Base-by-base conservation (phyloP, 164 flowering plant genomes). In the grape (Vitis vinifera) region DNA sequence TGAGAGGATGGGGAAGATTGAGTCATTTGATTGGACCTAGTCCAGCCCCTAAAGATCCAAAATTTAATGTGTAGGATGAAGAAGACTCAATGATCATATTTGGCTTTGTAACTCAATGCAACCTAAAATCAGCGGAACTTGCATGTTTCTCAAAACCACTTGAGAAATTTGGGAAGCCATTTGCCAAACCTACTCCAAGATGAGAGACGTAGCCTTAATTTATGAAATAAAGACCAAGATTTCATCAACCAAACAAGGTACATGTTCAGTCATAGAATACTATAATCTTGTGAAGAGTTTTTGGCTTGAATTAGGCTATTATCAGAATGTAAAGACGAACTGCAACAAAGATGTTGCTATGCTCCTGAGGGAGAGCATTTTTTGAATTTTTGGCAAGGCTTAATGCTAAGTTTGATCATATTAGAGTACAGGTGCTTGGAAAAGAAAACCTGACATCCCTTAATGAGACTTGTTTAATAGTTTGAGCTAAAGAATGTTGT, bases 101-200 rank as follows among this genome's bases (percentile, higher is more conserved):
- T 68, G 55, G 48, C 13, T 68, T 2, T 68, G 71, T 55, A 68
- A 68, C 17, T 68, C 64, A 3, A 68, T 68, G 65, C 3, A 2
- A 14, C 64, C 71, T 3, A 31, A 70, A 44, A 70, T 63, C 37
- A 62, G 60, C 10, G 44, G 31, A 5, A 13, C 69, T 3, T 58
- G 60, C 11, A 68, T 63, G 68, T 68, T 69, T 53, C 16, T 74
- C 1, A 6, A 53, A 1, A 69, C 65, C 1, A 49, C 77, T 7
- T 63, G 64, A 31, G 73, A 57, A 9, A 74, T 74, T 0, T 69
- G 66, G 66, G 77, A 74, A 2, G 9, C 60, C 2, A 3, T 19
- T 19, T 19, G 23, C 23, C 23, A 19, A 19, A 19, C 1, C 23
- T 19, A 19, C 23, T 1, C 23, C 23, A 19, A 19, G 1, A 19